These are phyloP conservation scores for Pseudocercospora pini-densiflorae DNA, from an alignment of 2,329 filamentous ascomycete genomes.

Conservation along the genomic window DNA sequence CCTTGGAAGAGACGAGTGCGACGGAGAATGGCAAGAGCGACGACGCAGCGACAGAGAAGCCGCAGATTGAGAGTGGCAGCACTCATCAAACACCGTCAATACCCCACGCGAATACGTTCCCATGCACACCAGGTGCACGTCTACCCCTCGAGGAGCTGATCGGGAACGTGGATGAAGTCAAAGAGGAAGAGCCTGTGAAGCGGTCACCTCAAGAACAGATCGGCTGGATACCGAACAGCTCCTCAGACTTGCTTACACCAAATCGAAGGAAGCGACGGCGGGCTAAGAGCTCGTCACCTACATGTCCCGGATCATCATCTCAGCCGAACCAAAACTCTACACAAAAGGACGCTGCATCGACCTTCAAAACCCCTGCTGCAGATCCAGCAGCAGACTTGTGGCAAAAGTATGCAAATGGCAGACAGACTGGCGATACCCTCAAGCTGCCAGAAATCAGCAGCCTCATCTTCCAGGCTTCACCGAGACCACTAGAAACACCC, in stretches of 20 bases:
- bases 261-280: slow-evolving; percentile 48
- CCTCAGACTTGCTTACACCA: slow-evolving; percentile 47
- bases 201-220: slow-evolving; percentile 65
- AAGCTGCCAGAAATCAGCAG: slow-evolving; percentile 49
- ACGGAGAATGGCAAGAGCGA: slow-evolving; percentile 10
- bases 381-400: slow-evolving; percentile 55
- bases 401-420: slow-evolving; percentile 47
- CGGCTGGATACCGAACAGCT: slow-evolving; percentile 59
- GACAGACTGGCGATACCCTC: slow-evolving; percentile 44
- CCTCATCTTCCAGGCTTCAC: slow-evolving; percentile 52
- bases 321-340: slow-evolving; percentile 43
- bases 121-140: slow-evolving; percentile 63
- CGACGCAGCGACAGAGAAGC: not conserved
- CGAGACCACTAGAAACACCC: slow-evolving; percentile 48
- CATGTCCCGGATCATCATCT: slow-evolving; percentile 44
- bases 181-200: slow-evolving; percentile 49
- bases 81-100: slow-evolving; percentile 29
- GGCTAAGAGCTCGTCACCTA: slow-evolving; percentile 51
- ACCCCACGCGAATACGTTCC: slow-evolving; percentile 45
- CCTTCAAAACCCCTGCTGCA: slow-evolving; percentile 47
- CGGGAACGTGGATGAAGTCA: slow-evolving; percentile 63
- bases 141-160: slow-evolving; percentile 65
- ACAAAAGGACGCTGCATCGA: slow-evolving; percentile 25
- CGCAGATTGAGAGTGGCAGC: slow-evolving; percentile 8
- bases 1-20: slow-evolving; percentile 48